Percentiles rank a stretch among this genome's conserved stretches.
Evolutionary conservation across 768 basidiomycete genomes (phyloP).

Genomic region (Xerocomellus intermedius): DNA sequence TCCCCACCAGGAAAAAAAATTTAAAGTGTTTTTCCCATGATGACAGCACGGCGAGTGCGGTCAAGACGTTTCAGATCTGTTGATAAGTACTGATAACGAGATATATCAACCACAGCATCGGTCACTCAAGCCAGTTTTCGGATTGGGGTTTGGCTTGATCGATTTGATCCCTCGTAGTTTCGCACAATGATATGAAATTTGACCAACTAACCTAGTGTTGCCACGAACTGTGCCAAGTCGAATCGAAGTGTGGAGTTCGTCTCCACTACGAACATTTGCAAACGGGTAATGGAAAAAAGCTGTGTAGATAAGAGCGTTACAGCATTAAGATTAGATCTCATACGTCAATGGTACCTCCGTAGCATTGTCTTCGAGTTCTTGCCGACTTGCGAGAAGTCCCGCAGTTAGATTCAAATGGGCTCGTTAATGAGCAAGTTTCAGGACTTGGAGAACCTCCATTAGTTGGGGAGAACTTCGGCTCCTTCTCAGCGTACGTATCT

Average conservation of each 20-base stretch:
- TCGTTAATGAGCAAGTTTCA: neutral
- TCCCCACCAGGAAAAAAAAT: neutral
- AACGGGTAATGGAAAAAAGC: too few relatives aligned
- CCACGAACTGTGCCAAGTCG: too few relatives aligned
- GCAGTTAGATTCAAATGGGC: neutral
- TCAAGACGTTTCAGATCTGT: conserved; percentile 8
- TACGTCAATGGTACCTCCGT: neutral
- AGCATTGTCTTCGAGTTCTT: too few relatives aligned
- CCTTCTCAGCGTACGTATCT: neutral
- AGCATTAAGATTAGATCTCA: too few relatives aligned
- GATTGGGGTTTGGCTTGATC: neutral
- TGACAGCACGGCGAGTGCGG: neutral
- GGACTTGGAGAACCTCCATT: neutral
- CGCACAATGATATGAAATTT: neutral
- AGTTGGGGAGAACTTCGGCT: neutral
- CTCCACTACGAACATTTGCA: too few relatives aligned
- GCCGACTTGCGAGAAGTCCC: neutral
- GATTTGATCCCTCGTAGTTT: neutral
- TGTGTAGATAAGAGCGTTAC: too few relatives aligned
- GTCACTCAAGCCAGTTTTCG: neutral
- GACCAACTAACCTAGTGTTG: neutral
- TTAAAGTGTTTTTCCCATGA: neutral
- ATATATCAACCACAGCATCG: neutral
- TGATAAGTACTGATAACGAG: neutral
- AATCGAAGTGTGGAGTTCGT: too few relatives aligned